Conservation (phyloP, 495 filamentous ascomycete species). For the Lasiosphaeris hirsuta region DNA sequence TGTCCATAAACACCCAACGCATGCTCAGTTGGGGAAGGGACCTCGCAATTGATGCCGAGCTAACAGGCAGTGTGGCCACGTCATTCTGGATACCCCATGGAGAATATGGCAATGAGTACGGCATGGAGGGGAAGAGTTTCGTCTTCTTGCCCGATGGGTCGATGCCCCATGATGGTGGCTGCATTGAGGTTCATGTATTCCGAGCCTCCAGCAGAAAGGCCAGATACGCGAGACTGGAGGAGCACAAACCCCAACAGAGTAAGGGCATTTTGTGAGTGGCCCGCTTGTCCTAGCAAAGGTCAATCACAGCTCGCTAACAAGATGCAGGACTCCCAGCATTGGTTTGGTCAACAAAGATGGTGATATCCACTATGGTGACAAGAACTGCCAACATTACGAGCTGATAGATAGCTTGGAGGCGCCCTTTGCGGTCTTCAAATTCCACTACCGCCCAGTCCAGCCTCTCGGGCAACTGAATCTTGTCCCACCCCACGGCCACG, state of each 20-base stretch:
- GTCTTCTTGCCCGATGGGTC: constrained; percentile 38
- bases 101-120: constrained; percentile 21
- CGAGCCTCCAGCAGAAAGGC: constrained; percentile 38
- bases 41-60: constrained; percentile 9
- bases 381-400: constrained; percentile 41
- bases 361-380: constrained; percentile 24
- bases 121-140: constrained; percentile 42
- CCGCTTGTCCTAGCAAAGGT: neutral
- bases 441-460: constrained; percentile 48
- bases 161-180: constrained; percentile 47
- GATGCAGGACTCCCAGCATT: constrained; percentile 37
- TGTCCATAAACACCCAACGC: constrained; percentile 48
- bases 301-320: constrained; percentile 4
- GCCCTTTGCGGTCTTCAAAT: constrained; percentile 46
- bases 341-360: constrained; percentile 48
- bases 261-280: constrained; percentile 47
- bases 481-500: constrained; percentile 16
- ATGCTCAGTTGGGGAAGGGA: constrained; percentile 49
- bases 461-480: constrained; percentile 42
- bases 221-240: constrained; percentile 31
- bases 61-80: constrained; percentile 36
- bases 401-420: constrained; percentile 46
- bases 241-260: constrained; percentile 37
- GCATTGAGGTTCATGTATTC: constrained; percentile 51
- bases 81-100: constrained; percentile 42